Evolutionary conservation across 2,329 filamentous ascomycete genomes (phyloP).

Genomic region (Ilyonectria destructans): DNA sequence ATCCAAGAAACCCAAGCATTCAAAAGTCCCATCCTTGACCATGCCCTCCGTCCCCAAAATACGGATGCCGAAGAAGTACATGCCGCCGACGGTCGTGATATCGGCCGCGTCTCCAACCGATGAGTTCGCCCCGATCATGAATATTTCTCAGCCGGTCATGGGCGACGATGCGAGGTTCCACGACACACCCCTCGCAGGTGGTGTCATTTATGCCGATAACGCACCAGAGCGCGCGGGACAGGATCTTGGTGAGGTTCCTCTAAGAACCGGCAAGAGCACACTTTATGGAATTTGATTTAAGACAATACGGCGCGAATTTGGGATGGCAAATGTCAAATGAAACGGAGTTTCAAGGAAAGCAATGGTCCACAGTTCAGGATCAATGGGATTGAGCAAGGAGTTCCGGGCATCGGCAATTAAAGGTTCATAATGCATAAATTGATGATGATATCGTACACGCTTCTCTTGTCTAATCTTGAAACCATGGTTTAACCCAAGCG

Average conservation of each 20-base stretch:
- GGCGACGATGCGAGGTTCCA: conserved; percentile 47
- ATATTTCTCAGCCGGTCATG: conserved; percentile 53
- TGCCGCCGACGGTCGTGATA: conserved; percentile 56
- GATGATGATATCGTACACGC: not conserved
- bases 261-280: conserved; percentile 55
- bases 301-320: not conserved
- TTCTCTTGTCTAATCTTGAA: not conserved
- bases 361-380: conserved; percentile 10
- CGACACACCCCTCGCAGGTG: conserved; percentile 44
- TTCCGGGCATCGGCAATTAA: conserved; percentile 12
- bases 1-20: conserved; percentile 33
- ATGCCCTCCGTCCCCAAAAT: conserved; percentile 59
- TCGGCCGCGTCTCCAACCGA: conserved; percentile 49
- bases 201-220: conserved; percentile 6
- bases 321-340: conserved; percentile 19
- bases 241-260: conserved; percentile 49
- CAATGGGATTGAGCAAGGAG: conserved; percentile 22
- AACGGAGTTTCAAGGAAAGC: conserved; percentile 13
- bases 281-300: conserved; percentile 52
- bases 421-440: conserved; percentile 6
- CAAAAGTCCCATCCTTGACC: conserved; percentile 54
- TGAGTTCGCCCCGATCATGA: conserved; percentile 37
- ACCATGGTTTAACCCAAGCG: conserved; percentile 68
- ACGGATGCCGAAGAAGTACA: conserved; percentile 60
- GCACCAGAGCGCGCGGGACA: conserved; percentile 2